Conservation (phyloP, 164 flowering plant genomes). For the Tinospora cordifolia region DNA sequence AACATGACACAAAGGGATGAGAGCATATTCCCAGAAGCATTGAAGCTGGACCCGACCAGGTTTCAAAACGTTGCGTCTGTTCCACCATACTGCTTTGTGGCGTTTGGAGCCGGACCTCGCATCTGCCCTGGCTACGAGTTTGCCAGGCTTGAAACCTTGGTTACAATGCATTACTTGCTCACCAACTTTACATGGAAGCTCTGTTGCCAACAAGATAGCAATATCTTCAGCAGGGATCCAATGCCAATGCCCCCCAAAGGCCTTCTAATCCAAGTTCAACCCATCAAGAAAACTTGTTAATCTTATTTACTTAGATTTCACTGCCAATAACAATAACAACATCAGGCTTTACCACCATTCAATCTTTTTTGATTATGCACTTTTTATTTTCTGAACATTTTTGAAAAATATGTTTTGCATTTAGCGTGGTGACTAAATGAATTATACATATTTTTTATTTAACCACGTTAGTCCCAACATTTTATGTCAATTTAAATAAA, state of each 20-base stretch:
- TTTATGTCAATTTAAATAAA: too few species aligned
- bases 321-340: too few species aligned
- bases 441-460: too few species aligned
- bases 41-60: slow-evolving; percentile 48
- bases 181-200: slow-evolving; percentile 52
- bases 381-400: too few species aligned
- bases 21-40: slow-evolving; percentile 45
- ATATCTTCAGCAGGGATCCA: slow-evolving; percentile 34
- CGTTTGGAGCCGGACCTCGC: slow-evolving; percentile 65
- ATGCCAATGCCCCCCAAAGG: slow-evolving; percentile 33
- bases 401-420: too few species aligned
- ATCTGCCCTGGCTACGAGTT: slow-evolving; percentile 66
- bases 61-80: slow-evolving; percentile 41
- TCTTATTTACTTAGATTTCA: too few species aligned
- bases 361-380: too few species aligned
- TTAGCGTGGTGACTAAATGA: too few species aligned
- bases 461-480: too few species aligned
- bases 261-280: slow-evolving; percentile 29
- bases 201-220: slow-evolving; percentile 20
- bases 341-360: too few species aligned
- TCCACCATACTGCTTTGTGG: slow-evolving; percentile 46
- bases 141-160: slow-evolving; percentile 46
- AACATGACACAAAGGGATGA: slow-evolving; percentile 54
- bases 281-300: too few species aligned
- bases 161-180: slow-evolving; percentile 44